Percentiles rank a stretch among this genome's conserved stretches.
phyloP scores from a whole-genome alignment of 176 grass and related monocot species.

The Phyllostachys edulis region DNA sequence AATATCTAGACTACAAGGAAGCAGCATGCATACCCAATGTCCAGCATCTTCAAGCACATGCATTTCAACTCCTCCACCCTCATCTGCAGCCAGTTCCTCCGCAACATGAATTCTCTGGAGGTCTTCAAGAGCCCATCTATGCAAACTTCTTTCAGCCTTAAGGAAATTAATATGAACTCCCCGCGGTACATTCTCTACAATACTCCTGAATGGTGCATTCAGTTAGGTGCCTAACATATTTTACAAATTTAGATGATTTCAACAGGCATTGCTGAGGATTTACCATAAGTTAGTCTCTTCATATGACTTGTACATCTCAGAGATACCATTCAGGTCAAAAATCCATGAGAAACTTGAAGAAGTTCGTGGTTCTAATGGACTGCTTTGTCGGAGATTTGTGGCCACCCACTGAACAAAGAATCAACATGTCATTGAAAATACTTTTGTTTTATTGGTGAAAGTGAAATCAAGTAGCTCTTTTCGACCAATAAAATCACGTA shows the following conservation, averaged over 20 bases:
- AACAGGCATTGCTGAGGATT: background rate
- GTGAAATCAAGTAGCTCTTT: background rate
- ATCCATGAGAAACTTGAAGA: conserved; percentile 71
- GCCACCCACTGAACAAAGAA: conserved; percentile 68
- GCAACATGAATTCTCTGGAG: conserved; percentile 80
- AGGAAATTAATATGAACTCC: conserved; percentile 92
- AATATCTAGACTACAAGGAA: background rate
- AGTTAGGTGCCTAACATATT: background rate
- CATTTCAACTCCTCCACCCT: conserved; percentile 91
- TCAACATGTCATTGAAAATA: conserved; percentile 20
- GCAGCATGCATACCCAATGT: conserved; percentile 66
- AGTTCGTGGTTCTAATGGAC: conserved; percentile 33
- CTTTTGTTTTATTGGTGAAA: background rate
- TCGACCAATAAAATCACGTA: background rate
- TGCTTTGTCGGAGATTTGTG: conserved; percentile 67
- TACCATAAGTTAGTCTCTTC: conserved; percentile 97
- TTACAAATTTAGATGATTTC: background rate
- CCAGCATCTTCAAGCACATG: conserved; percentile 96
- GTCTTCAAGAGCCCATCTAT: conserved; percentile 99
- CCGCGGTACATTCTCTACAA: conserved; percentile 85
- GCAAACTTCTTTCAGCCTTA: conserved; percentile 97
- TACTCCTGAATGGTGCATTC: conserved; percentile 48
- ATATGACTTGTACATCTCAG: conserved; percentile 92
- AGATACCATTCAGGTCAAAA: conserved; percentile 88
- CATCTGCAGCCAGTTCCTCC: conserved; percentile 75